These are phyloP conservation scores for Candida dubliniensis DNA, from an alignment of 1,139 yeast species.

Conservation along the genomic window DNA sequence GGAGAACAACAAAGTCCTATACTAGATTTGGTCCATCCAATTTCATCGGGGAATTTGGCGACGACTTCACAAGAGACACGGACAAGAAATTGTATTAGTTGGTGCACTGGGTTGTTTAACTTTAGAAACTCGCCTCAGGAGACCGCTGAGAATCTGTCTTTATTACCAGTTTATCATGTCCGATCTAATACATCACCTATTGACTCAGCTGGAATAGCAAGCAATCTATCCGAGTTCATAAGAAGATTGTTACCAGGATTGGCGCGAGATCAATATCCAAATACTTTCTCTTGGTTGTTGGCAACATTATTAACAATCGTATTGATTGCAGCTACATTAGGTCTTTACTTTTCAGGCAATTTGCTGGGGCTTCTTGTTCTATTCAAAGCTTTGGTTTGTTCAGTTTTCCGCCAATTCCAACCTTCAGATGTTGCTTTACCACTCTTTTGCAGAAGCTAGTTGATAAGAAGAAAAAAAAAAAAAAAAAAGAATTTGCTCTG, in stretches of 20 bases:
- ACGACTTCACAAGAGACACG: not conserved
- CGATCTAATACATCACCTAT: not conserved
- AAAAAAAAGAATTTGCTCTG: too few species aligned
- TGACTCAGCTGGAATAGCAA: not conserved
- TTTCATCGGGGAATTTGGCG: conserved; percentile 1
- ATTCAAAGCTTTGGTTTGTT: conserved; percentile 18
- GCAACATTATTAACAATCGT: conserved; percentile 11
- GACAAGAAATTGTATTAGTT: not conserved
- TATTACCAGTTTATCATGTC: conserved; percentile 5
- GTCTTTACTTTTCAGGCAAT: conserved; percentile 21
- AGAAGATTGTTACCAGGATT: conserved; percentile 11
- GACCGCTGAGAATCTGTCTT: conserved; percentile 2
- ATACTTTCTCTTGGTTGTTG: conserved; percentile 8
- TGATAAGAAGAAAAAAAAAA: too few species aligned
- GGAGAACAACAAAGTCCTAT: conserved; percentile 2
- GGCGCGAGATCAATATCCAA: conserved; percentile 11
- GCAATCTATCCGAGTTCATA: conserved; percentile 3
- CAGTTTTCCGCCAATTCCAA: conserved; percentile 12
- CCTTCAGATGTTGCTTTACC: conserved; percentile 8
- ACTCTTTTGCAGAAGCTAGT: conserved; percentile 14
- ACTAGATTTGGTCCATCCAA: conserved; percentile 1
- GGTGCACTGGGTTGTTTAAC: conserved; percentile 1
- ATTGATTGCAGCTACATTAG: conserved; percentile 10
- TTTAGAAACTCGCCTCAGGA: not conserved
- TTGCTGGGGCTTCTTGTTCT: conserved; percentile 12